These are phyloP conservation scores for Pythium pectinolyticum DNA, from an alignment of 352 stramenopile species.

Conservation along the genomic window DNA sequence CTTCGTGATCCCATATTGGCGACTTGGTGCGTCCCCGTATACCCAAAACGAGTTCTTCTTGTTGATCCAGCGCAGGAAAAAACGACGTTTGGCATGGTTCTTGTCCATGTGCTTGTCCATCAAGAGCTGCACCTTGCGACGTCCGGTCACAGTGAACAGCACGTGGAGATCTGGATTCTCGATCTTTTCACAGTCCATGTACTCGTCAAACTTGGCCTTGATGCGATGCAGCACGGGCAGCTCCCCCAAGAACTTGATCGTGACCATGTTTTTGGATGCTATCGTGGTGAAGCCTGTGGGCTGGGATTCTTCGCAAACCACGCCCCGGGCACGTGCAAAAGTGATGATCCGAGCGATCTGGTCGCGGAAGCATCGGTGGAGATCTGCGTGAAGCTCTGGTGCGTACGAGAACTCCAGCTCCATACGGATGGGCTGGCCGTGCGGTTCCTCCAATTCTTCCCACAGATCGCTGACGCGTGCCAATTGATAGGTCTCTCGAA, in stretches of 20 bases:
- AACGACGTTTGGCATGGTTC: not conserved
- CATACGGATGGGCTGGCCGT: conserved; percentile 30
- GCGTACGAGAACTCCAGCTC: conserved; percentile 31
- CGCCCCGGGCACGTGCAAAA: conserved; percentile 13
- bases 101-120: conserved; percentile 17
- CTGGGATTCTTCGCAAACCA: conserved; percentile 13
- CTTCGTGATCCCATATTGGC: not conserved
- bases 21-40: conserved; percentile 16
- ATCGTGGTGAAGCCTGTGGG: conserved; percentile 1
- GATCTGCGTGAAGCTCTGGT: conserved; percentile 18
- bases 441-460: conserved; percentile 23
- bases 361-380: conserved; percentile 18
- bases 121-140: conserved; percentile 5
- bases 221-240: conserved; percentile 16
- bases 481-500: conserved; percentile 15
- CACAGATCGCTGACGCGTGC: conserved; percentile 15
- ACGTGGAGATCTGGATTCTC: conserved; percentile 7
- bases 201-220: conserved; percentile 19
- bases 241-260: conserved; percentile 26
- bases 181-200: conserved; percentile 18
- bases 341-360: conserved; percentile 13
- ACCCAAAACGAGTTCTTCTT: conserved; percentile 29
- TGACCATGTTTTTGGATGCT: conserved; percentile 29
- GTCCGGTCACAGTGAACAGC: conserved; percentile 19
- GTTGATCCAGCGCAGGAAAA: conserved; percentile 30